Percentiles rank a stretch among this genome's conserved stretches.
These are phyloP conservation scores for Gardenia jasminoides DNA, from an alignment of 257 asterid genomes.

Conservation along the genomic window DNA sequence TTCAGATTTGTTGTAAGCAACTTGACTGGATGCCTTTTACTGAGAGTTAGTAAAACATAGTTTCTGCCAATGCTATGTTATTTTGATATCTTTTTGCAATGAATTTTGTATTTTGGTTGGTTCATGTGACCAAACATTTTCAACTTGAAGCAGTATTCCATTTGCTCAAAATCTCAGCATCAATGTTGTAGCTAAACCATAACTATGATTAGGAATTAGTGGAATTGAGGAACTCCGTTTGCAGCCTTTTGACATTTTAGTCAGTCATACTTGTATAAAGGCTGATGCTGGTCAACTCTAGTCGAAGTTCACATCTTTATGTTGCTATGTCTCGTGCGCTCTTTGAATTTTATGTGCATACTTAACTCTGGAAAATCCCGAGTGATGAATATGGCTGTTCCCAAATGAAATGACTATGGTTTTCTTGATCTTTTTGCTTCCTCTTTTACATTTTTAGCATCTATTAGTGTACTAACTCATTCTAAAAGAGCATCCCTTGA, in stretches of 20 bases:
- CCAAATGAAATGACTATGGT: too few relatives aligned
- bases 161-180: not conserved
- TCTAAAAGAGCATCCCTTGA: not conserved
- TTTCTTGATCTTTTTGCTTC: not conserved
- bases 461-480: not conserved
- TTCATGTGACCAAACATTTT: conserved; percentile 7
- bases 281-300: not conserved
- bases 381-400: too few relatives aligned
- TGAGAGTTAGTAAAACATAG: too few relatives aligned
- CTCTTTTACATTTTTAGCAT: not conserved
- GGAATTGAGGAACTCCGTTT: not conserved
- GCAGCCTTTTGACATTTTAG: not conserved
- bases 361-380: not conserved
- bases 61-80: too few relatives aligned
- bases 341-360: not conserved
- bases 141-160: not conserved
- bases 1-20: too few relatives aligned
- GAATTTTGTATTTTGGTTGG: too few relatives aligned
- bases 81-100: too few relatives aligned
- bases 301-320: not conserved
- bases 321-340: not conserved
- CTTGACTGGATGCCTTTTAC: too few relatives aligned
- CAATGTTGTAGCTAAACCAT: not conserved
- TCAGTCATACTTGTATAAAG: not conserved
- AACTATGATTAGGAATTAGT: not conserved